Evolutionary conservation across 2,329 filamentous ascomycete species (phyloP).

Genomic region (Nigrograna mackinnonii): DNA sequence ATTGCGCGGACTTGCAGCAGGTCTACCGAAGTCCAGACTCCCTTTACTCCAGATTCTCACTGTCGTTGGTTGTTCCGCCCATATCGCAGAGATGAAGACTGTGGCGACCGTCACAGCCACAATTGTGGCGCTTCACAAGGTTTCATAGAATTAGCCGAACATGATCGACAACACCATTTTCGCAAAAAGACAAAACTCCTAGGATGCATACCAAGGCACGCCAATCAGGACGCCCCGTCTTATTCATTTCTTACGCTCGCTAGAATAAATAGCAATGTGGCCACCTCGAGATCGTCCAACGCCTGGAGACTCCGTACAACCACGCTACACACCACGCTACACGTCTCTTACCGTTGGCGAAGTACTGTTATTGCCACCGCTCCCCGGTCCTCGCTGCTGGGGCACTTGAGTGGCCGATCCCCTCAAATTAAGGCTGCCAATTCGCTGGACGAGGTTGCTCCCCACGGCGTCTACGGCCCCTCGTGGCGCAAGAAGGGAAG

Average conservation of each 20-base stretch:
- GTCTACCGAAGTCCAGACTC: conserved; percentile 4
- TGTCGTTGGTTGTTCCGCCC: conserved; percentile 7
- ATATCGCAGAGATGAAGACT: background rate
- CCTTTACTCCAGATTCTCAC: background rate
- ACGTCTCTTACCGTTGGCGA: conserved; percentile 37
- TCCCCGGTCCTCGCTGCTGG: conserved; percentile 15
- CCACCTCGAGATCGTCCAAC: conserved; percentile 6
- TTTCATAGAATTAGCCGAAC: background rate
- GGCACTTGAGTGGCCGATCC: conserved; percentile 26
- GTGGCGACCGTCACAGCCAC: no score
- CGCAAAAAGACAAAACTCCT: conserved; percentile 12
- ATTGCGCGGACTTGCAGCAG: conserved; percentile 12
- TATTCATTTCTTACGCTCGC: conserved; percentile 1
- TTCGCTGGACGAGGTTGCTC: conserved; percentile 83
- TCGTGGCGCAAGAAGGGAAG: conserved; percentile 79
- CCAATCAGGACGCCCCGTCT: conserved; percentile 23
- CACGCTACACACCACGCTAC: conserved; percentile 18
- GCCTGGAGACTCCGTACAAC: conserved; percentile 5
- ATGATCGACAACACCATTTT: background rate
- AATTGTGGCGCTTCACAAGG: no score
- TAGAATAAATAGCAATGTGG: conserved; percentile 15
- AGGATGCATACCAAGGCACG: conserved; percentile 20
- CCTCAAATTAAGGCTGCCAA: conserved; percentile 78
- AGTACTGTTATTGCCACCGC: conserved; percentile 18
- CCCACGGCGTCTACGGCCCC: conserved; percentile 94